Conservation (phyloP, 495 filamentous ascomycete species). For the Penicillium tannophilum region DNA sequence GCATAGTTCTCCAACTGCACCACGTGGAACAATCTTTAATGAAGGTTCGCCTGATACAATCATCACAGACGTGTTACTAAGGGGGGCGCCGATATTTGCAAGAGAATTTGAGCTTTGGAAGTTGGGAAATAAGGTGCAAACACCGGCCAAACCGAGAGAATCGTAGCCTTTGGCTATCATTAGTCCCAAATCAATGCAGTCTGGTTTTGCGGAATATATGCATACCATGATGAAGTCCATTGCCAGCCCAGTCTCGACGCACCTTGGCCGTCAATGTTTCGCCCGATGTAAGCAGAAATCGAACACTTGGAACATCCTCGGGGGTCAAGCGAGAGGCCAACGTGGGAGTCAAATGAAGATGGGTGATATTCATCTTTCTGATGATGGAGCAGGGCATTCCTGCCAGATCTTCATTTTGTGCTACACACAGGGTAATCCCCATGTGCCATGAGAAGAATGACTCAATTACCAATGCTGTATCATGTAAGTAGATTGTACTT, state of each 20-base stretch:
- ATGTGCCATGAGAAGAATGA: slow-evolving; percentile 76
- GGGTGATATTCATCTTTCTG: slow-evolving; percentile 60
- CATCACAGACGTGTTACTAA: slow-evolving; percentile 72
- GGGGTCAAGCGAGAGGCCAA: slow-evolving; percentile 69
- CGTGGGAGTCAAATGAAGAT: slow-evolving; percentile 77
- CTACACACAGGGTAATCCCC: slow-evolving; percentile 73
- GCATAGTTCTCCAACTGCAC: slow-evolving; percentile 76
- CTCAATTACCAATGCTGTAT: slow-evolving; percentile 71
- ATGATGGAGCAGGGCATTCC: slow-evolving; percentile 64
- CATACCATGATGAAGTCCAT: slow-evolving; percentile 65
- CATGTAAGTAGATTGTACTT: slow-evolving; percentile 8
- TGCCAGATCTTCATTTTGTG: slow-evolving; percentile 64
- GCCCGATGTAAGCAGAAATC: slow-evolving; percentile 69
- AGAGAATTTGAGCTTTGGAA: slow-evolving; percentile 44
- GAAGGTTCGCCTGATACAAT: slow-evolving; percentile 51
- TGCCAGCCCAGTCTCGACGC: slow-evolving; percentile 64
- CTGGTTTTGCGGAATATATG: not conserved
- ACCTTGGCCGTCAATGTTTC: slow-evolving; percentile 71
- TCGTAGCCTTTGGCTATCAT: slow-evolving; percentile 58
- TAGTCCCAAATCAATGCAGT: not conserved
- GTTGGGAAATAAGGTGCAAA: slow-evolving; percentile 63
- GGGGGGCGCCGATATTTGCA: slow-evolving; percentile 64
- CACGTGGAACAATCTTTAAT: slow-evolving; percentile 56
- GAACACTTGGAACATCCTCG: slow-evolving; percentile 60
- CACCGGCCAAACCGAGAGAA: slow-evolving; percentile 72